A percentile compares a stretch with the other conserved stretches of the same genome.
Conservation (phyloP, 202 grass and related monocot genomes). For the Panicum virgatum region DNA sequence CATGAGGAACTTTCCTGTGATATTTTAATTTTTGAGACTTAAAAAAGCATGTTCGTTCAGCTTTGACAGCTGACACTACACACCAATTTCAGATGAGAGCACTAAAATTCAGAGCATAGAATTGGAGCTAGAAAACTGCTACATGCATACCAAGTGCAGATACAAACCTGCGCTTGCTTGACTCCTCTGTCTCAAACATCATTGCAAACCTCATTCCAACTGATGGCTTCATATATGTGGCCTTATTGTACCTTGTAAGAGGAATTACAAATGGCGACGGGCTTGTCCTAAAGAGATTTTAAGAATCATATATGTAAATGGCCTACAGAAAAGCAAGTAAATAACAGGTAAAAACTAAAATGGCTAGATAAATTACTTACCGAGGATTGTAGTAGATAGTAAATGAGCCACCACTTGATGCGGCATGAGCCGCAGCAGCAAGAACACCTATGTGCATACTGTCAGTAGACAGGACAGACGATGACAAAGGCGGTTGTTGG, state of each 20-base stretch:
- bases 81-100: constrained; percentile 6
- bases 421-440: constrained; percentile 92
- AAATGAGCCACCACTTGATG: constrained; percentile 79
- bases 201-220: constrained; percentile 93
- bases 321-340: constrained; percentile 21
- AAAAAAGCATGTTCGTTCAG: not conserved
- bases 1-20: not conserved
- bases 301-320: constrained; percentile 15
- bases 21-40: constrained; percentile 12
- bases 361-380: constrained; percentile 26
- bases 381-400: constrained; percentile 97
- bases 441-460: constrained; percentile 99
- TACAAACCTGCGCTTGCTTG: constrained; percentile 81
- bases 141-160: not conserved
- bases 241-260: constrained; percentile 76
- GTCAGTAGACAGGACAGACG: constrained; percentile 90
- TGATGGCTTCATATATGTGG: constrained; percentile 74
- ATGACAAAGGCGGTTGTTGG: constrained; percentile 66
- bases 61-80: not conserved
- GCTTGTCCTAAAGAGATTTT: constrained; percentile 62
- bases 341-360: constrained; percentile 4
- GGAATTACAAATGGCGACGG: constrained; percentile 91
- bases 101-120: not conserved
- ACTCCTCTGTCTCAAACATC: constrained; percentile 99
- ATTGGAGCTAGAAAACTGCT: constrained; percentile 11